These are phyloP conservation scores for Balakata baccata DNA, from an alignment of 345 rosid species.

Conservation along the genomic window DNA sequence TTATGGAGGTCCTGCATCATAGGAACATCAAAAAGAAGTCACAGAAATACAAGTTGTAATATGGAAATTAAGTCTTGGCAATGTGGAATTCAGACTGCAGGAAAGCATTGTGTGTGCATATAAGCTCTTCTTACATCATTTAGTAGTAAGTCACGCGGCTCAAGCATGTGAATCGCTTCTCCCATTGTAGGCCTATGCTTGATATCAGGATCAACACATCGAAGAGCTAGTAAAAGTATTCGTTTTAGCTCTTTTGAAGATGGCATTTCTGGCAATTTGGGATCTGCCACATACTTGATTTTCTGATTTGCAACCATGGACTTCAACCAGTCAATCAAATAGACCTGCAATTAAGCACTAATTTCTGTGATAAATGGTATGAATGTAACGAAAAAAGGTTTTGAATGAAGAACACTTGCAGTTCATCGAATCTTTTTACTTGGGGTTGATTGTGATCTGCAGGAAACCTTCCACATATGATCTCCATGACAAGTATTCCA, in stretches of 20 bases:
- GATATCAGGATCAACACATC: conserved; percentile 61
- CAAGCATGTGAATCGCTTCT: conserved; percentile 70
- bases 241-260: conserved; percentile 60
- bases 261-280: conserved; percentile 49
- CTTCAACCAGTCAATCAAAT: conserved; percentile 65
- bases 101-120: neutral
- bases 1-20: conserved; percentile 29
- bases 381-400: no score
- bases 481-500: conserved; percentile 64
- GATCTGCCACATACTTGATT: conserved; percentile 51
- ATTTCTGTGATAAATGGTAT: neutral
- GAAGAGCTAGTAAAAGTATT: conserved; percentile 52
- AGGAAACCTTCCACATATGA: conserved; percentile 51
- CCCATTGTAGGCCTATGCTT: conserved; percentile 69
- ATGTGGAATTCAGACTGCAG: neutral
- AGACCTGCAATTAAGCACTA: conserved; percentile 30
- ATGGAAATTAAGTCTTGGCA: neutral
- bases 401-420: neutral
- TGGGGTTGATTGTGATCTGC: conserved; percentile 48
- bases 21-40: neutral
- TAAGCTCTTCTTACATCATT: conserved; percentile 39
- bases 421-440: conserved; percentile 21
- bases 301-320: conserved; percentile 55
- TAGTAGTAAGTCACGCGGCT: conserved; percentile 59
- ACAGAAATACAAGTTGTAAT: neutral